phyloP scores from a whole-genome alignment of 1,284 basidiomycete species.

The Acaromyces ingoldii region DNA sequence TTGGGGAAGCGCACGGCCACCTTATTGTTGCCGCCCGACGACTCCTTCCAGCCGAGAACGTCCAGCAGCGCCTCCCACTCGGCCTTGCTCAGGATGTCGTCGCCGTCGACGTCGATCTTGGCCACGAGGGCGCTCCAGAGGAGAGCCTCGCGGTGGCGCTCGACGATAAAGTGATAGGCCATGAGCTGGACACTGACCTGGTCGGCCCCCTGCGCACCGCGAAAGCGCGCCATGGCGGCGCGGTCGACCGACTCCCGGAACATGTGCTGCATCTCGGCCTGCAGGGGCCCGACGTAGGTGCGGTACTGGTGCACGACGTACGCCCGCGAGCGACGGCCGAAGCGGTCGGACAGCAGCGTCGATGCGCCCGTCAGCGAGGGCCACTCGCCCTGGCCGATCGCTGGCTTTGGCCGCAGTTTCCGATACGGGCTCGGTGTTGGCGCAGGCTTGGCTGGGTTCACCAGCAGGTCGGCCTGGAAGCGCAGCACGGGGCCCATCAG shows the following conservation, averaged over 20 bases:
- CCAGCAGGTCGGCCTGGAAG: too few species aligned
- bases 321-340: slow-evolving; percentile 17
- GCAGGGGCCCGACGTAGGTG: slow-evolving; percentile 17
- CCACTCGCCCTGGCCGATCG: too few species aligned
- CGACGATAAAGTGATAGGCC: slow-evolving; percentile 25
- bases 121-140: slow-evolving; percentile 39
- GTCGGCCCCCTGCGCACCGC: slow-evolving; percentile 18
- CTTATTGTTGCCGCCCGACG: too few species aligned
- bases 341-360: slow-evolving; percentile 26
- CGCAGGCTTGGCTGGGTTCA: too few species aligned
- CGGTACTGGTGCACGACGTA: slow-evolving; percentile 28
- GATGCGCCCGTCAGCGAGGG: too few species aligned
- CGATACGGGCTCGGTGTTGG: too few species aligned
- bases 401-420: too few species aligned
- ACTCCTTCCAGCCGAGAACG: too few species aligned
- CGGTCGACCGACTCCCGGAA: slow-evolving; percentile 6
- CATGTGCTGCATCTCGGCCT: not conserved
- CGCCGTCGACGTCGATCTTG: slow-evolving; percentile 14
- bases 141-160: slow-evolving; percentile 39
- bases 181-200: slow-evolving; percentile 26
- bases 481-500: slow-evolving; percentile 31
- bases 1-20: too few species aligned
- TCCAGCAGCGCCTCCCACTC: too few species aligned
- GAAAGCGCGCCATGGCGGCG: slow-evolving; percentile 19
- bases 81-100: not conserved